Evolutionary conservation across 352 stramenopile genomes (phyloP), one percentile per base, ranked within the genome.

Genomic region (Phytophthora ohioensis): DNA sequence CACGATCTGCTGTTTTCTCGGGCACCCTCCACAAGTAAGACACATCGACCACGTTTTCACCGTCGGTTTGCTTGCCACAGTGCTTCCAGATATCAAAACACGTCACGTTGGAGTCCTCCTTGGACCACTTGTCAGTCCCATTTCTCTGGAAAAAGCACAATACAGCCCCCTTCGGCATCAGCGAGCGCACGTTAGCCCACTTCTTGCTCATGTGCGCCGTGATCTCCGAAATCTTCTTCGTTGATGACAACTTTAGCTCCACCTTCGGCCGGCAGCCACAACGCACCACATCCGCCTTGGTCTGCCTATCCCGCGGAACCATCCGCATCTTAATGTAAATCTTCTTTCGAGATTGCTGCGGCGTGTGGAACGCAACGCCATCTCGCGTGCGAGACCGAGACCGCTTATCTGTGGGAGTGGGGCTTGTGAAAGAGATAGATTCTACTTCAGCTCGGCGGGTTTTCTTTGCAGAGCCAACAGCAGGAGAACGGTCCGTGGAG

Each of bases 301-400:
- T 91, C 15, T 81, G 68, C 32, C 80, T 82, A 56, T 95, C 84
- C n/a, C 73, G 78, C 11, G 87, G 87, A 42, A 93, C 84, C 70
- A 95, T 91, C 31, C 87, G 87, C 63, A 95, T 87, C 68, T 93
- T 94, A 68, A 94, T 90, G 57, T 87, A 90, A 49, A 92, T 81
- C 55, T 94, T 94, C 70, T 92, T 92, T 38, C 74, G 73, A 2
- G 74, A 76, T 51, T 82, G 81, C 34, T 81, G 79, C 4, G 83
- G 81, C 8, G 85, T 91, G 49, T 88, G 76, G 43, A 79, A 80
- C 7, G 71, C 64, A 46, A 81, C 58, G 5, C 34, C 62, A 70
- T 69, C 66, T 64, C 54, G 60, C n/a, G 56, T 63, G 21, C 64
- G 48, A 42, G 46, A 73, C 27, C 52, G 60, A 52, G 21, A 67